A percentile compares a stretch with the other conserved stretches of the same genome.
Conservation (phyloP, 2,329 filamentous ascomycete genomes). For the Fusarium camptoceras region DNA sequence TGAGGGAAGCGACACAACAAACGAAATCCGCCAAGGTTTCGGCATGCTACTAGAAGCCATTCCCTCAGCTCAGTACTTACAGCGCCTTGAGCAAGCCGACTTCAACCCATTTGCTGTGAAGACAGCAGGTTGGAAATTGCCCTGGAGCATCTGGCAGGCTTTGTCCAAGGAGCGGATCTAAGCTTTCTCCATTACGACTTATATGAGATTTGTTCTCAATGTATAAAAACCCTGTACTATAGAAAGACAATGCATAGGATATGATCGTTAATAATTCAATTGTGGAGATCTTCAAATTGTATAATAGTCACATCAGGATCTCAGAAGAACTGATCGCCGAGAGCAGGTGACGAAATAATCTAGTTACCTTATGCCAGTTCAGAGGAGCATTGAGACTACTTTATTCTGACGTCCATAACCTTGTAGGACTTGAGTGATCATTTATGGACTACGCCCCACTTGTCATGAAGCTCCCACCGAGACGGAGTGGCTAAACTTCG, state of each 20-base stretch:
- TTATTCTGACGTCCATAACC: neutral
- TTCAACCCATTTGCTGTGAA: constrained; percentile 83
- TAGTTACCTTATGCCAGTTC: neutral
- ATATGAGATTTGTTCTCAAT: constrained; percentile 4
- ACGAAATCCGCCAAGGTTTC: constrained; percentile 72
- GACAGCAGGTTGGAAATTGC: constrained; percentile 79
- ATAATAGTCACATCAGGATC: neutral
- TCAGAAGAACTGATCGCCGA: neutral
- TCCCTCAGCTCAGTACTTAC: constrained; percentile 81
- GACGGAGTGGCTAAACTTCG: constrained; percentile 49
- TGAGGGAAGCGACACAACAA: constrained; percentile 52
- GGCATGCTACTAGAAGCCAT: constrained; percentile 84
- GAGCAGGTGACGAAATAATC: neutral
- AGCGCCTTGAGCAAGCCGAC: constrained; percentile 80
- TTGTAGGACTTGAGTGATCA: neutral
- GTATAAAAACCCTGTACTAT: constrained; percentile 26
- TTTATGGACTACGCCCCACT: constrained; percentile 13
- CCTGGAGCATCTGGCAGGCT: constrained; percentile 76
- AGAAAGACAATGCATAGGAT: constrained; percentile 19
- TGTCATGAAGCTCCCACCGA: constrained; percentile 21
- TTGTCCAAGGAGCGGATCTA: constrained; percentile 62
- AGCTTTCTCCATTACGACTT: constrained; percentile 12
- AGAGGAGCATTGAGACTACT: neutral
- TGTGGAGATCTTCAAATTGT: neutral
- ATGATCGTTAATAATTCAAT: constrained; percentile 16